phyloP scores from a whole-genome alignment of 2,329 filamentous ascomycete species.

The Volutella citrinella region DNA sequence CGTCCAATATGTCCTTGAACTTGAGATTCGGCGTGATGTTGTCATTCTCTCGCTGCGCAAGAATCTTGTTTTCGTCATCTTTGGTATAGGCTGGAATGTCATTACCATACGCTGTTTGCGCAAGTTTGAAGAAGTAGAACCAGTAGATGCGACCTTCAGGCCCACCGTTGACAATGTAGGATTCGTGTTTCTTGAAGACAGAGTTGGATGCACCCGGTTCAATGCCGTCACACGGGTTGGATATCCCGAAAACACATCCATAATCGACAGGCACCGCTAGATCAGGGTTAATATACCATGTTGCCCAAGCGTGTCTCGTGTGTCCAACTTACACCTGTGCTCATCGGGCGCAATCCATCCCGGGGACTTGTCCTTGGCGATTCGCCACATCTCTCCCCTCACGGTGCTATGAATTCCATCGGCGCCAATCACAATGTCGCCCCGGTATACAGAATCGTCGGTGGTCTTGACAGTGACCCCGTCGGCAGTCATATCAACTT shows the following conservation, averaged over 20 bases:
- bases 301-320: constrained; percentile 25
- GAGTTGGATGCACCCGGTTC: constrained; percentile 1
- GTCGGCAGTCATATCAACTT: constrained; percentile 7
- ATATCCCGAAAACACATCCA: constrained; percentile 12
- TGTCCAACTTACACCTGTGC: too few species aligned
- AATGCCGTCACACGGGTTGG: constrained; percentile 4
- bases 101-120: constrained; percentile 2
- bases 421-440: constrained; percentile 34
- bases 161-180: constrained; percentile 25
- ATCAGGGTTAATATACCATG: background rate
- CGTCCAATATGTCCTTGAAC: constrained; percentile 5
- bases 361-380: constrained; percentile 10
- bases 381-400: constrained; percentile 26
- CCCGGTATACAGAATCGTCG: constrained; percentile 27
- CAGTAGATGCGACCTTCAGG: constrained; percentile 27
- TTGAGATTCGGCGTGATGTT: constrained; percentile 3
- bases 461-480: constrained; percentile 27
- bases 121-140: constrained; percentile 5
- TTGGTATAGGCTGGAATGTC: constrained; percentile 3
- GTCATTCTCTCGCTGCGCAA: background rate
- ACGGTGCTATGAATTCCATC: constrained; percentile 39
- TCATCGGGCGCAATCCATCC: too few species aligned
- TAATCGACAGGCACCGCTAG: constrained; percentile 5
- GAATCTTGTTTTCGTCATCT: constrained; percentile 1
- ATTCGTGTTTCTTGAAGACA: constrained; percentile 3